Evolutionary conservation across 2,329 filamentous ascomycete genomes (phyloP).

Genomic region (Pestalotiopsis sp.): DNA sequence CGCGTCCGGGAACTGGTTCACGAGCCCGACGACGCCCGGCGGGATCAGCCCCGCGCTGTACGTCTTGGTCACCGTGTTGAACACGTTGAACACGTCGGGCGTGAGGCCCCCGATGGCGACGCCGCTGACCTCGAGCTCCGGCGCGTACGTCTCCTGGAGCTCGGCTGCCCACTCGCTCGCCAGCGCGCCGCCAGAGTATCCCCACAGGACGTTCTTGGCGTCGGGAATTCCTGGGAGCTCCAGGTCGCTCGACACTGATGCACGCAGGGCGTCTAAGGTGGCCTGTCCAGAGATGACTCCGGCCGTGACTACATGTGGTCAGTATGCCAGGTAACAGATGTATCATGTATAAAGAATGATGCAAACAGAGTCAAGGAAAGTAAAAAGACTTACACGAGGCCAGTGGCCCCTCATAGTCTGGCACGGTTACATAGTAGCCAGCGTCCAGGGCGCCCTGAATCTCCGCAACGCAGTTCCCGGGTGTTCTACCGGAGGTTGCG

Average conservation of each 20-base stretch:
- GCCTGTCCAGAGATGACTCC: constrained; percentile 14
- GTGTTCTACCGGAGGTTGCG: constrained; percentile 17
- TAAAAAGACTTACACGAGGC: constrained; percentile 35
- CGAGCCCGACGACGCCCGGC: constrained; percentile 34
- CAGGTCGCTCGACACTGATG: constrained; percentile 7
- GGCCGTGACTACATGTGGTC: constrained; percentile 9
- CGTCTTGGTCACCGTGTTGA: constrained; percentile 35
- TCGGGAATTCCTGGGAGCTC: constrained; percentile 17
- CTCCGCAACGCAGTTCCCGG: constrained; percentile 23
- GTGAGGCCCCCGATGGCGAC: constrained; percentile 51
- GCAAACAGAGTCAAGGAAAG: neutral
- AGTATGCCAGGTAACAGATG: neutral
- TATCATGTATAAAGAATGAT: neutral
- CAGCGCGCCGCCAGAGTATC: constrained; percentile 58
- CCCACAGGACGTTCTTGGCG: constrained; percentile 46
- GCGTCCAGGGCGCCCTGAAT: constrained; percentile 36
- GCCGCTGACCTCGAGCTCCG: constrained; percentile 51
- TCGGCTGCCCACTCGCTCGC: constrained; percentile 56
- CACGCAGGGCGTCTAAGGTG: constrained; percentile 14
- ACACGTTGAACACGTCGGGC: constrained; percentile 39
- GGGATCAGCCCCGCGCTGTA: constrained; percentile 35
- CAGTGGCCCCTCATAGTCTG: constrained; percentile 47
- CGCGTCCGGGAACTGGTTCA: constrained; percentile 33
- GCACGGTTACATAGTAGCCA: constrained; percentile 49
- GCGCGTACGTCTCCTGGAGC: constrained; percentile 53